Conservation (phyloP, 805 yeast genomes). For the Pichia eremophila region DNA sequence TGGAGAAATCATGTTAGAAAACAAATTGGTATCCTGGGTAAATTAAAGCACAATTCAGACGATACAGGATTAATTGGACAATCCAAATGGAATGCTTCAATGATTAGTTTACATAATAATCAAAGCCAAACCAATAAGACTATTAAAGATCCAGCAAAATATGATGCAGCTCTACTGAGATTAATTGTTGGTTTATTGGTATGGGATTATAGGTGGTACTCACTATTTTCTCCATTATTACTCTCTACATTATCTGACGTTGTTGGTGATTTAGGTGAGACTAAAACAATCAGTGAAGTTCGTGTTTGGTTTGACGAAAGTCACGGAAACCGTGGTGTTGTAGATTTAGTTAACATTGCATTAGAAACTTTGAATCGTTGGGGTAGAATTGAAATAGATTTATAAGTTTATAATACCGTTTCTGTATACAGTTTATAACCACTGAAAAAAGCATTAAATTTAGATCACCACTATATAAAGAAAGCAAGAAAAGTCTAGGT, state of each 20-base stretch:
- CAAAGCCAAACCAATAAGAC: not conserved
- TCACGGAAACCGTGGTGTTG: conserved; percentile 42
- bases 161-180: conserved; percentile 55
- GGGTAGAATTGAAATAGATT: conserved; percentile 26
- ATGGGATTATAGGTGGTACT: conserved; percentile 98
- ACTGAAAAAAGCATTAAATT: no score
- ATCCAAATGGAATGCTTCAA: not conserved
- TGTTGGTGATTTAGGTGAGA: conserved; percentile 67
- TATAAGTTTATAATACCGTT: not conserved
- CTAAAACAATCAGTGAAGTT: conserved; percentile 65
- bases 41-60: not conserved
- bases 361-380: conserved; percentile 40
- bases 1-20: conserved; percentile 1
- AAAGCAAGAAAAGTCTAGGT: no score
- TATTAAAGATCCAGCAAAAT: conserved; percentile 16
- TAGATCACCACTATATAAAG: no score
- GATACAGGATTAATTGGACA: not conserved
- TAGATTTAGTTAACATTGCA: conserved; percentile 44
- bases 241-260: conserved; percentile 48
- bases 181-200: conserved; percentile 70
- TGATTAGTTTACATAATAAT: not conserved
- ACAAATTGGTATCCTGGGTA: not conserved
- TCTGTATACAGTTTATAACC: no score
- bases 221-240: conserved; percentile 72
- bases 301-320: conserved; percentile 53